phyloP scores from a whole-genome alignment of 2,329 filamentous ascomycete species.

The Tolypocladium tundrense region DNA sequence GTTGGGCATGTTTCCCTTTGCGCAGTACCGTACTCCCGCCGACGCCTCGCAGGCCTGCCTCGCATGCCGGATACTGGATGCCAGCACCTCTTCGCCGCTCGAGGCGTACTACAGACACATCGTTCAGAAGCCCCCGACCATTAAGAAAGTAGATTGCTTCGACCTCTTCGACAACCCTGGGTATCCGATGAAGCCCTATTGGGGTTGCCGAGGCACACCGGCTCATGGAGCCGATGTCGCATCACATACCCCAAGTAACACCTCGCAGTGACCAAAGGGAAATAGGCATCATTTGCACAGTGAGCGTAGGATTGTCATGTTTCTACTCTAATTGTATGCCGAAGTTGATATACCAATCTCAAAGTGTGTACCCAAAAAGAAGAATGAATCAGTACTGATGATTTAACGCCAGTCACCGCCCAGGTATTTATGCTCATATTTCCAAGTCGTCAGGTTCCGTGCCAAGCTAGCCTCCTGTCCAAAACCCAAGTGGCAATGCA shows the following conservation, averaged over 20 bases:
- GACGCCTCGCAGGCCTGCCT: conserved; percentile 1
- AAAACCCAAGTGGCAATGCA: neutral
- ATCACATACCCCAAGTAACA: too few relatives aligned
- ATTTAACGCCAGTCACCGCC: neutral
- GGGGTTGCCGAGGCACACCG: neutral
- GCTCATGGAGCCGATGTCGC: too few relatives aligned
- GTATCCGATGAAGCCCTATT: neutral
- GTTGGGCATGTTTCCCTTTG: neutral
- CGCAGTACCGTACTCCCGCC: neutral
- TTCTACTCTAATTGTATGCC: neutral
- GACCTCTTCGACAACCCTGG: conserved; percentile 6
- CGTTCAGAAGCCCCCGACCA: conserved; percentile 1
- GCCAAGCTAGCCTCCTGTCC: neutral
- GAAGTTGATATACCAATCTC: neutral
- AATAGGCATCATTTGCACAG: neutral
- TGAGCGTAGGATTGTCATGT: neutral
- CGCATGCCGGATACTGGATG: conserved; percentile 9
- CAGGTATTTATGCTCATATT: neutral
- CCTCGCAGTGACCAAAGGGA: neutral
- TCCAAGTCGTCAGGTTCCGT: neutral
- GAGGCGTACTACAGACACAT: conserved; percentile 7
- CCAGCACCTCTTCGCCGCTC: conserved; percentile 4
- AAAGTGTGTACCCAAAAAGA: neutral
- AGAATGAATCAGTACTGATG: neutral
- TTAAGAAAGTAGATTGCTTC: conserved; percentile 7